Evolutionary conservation across 2,329 filamentous ascomycete genomes (phyloP).

Genomic region (Malbranchea zuffiana): DNA sequence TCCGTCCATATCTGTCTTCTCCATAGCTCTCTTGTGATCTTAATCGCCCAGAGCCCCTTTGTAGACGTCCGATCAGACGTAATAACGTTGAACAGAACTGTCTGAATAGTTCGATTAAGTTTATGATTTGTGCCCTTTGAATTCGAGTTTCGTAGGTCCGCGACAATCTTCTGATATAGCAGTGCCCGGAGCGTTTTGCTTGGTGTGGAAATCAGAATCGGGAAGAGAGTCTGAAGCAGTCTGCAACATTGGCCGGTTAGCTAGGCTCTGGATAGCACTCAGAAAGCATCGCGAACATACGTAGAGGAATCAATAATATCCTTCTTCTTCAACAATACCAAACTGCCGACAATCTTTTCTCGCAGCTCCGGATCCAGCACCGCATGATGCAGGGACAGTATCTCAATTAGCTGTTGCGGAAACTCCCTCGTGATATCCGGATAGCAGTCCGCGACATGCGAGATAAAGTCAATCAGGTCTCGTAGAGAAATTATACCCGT

Average conservation of each 20-base stretch:
- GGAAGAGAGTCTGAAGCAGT: slow-evolving; percentile 84
- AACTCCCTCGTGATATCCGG: slow-evolving; percentile 68
- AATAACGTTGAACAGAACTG: slow-evolving; percentile 81
- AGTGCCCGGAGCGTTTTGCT: slow-evolving; percentile 79
- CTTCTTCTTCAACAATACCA: slow-evolving; percentile 80
- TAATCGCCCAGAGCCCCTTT: slow-evolving; percentile 90
- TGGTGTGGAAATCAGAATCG: slow-evolving; percentile 79
- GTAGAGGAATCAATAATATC: slow-evolving; percentile 77
- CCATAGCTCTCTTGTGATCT: slow-evolving; percentile 91
- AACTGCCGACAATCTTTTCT: slow-evolving; percentile 86
- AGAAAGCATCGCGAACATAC: slow-evolving; percentile 22
- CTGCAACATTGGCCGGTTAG: slow-evolving; percentile 18
- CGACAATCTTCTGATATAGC: slow-evolving; percentile 82
- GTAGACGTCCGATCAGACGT: slow-evolving; percentile 73
- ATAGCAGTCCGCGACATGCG: slow-evolving; percentile 90
- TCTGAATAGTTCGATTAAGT: slow-evolving; percentile 86
- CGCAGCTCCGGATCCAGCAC: slow-evolving; percentile 72
- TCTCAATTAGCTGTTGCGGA: slow-evolving; percentile 66
- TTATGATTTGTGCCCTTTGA: slow-evolving; percentile 80
- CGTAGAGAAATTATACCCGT: slow-evolving; percentile 73
- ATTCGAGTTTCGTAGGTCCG: slow-evolving; percentile 80
- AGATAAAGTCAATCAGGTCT: slow-evolving; percentile 85
- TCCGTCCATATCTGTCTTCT: slow-evolving; percentile 94
- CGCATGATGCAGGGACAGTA: slow-evolving; percentile 72
- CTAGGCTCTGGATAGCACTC: neutral